These are phyloP conservation scores for Yarrowia sp. DNA, from an alignment of 805 yeast species.

Conservation along the genomic window DNA sequence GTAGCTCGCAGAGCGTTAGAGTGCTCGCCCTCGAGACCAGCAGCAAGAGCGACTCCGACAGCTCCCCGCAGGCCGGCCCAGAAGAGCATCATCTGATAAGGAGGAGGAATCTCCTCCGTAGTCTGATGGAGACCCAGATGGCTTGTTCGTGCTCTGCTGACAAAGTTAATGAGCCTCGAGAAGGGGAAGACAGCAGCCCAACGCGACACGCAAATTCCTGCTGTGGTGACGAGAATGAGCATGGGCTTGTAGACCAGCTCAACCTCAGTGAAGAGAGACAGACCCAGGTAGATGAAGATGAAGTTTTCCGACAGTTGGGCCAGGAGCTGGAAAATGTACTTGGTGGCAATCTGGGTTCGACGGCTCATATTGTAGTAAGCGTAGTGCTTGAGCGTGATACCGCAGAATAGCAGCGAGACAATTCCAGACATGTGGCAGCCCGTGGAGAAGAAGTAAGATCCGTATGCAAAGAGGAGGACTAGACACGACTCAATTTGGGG, in stretches of 20 bases:
- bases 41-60: slow-evolving; percentile 97
- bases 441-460: slow-evolving; percentile 93
- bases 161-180: slow-evolving; percentile 77
- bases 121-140: slow-evolving; percentile 33
- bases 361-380: slow-evolving; percentile 97
- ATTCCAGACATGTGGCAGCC: slow-evolving; percentile 99
- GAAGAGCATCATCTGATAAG: slow-evolving; percentile 97
- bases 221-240: slow-evolving; percentile 81
- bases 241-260: slow-evolving; percentile 92
- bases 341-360: slow-evolving; percentile 93
- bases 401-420: slow-evolving; percentile 90
- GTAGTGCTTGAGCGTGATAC: slow-evolving; percentile 93
- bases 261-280: slow-evolving; percentile 93
- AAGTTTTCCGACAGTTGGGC: slow-evolving; percentile 96
- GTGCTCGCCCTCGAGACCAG: slow-evolving; percentile 94
- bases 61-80: slow-evolving; percentile 99
- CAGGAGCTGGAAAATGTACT: slow-evolving; percentile 86
- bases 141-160: slow-evolving; percentile 51
- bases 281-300: slow-evolving; percentile 90
- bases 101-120: slow-evolving; percentile 89
- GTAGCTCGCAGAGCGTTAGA: slow-evolving; percentile 88
- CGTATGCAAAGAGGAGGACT: slow-evolving; percentile 86
- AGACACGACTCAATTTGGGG: slow-evolving; percentile 97
- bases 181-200: slow-evolving; percentile 98
- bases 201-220: slow-evolving; percentile 89